Conservation (phyloP, 2,329 filamentous ascomycete genomes). For the Monosporascus cannonballus region DNA sequence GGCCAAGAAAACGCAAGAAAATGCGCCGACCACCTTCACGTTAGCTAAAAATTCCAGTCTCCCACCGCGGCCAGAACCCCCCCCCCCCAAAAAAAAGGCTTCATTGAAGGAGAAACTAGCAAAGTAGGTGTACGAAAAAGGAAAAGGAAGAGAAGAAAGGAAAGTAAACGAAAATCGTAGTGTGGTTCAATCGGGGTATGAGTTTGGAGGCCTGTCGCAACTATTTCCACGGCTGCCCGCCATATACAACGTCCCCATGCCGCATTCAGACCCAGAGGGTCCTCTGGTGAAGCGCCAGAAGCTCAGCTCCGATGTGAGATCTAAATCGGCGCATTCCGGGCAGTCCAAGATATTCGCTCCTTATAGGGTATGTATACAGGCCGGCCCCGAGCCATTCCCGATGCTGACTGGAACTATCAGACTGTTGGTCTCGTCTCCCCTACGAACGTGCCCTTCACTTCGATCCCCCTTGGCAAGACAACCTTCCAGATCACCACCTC, state of each 20-base stretch:
- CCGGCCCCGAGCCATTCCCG: not conserved
- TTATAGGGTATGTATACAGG: slow-evolving; percentile 60
- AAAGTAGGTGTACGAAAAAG: not conserved
- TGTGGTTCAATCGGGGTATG: not conserved
- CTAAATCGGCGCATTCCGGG: slow-evolving; percentile 33
- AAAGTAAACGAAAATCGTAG: slow-evolving; percentile 6
- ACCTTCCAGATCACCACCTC: slow-evolving; percentile 98
- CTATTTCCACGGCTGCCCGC: not conserved
- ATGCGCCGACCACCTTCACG: too few relatives aligned
- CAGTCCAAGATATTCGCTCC: slow-evolving; percentile 86
- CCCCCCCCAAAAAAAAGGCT: too few relatives aligned
- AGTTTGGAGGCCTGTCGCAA: not conserved
- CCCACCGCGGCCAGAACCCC: too few relatives aligned
- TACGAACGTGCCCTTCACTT: slow-evolving; percentile 83
- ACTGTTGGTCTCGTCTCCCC: slow-evolving; percentile 92
- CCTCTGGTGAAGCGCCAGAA: slow-evolving; percentile 75
- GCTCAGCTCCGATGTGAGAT: slow-evolving; percentile 38
- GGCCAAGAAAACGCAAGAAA: too few relatives aligned
- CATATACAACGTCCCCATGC: slow-evolving; percentile 35
- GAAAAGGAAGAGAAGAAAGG: not conserved
- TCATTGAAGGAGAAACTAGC: too few relatives aligned
- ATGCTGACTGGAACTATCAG: slow-evolving; percentile 36
- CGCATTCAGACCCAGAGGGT: slow-evolving; percentile 51
- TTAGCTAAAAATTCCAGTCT: too few relatives aligned
- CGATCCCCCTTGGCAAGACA: slow-evolving; percentile 81